Conservation (phyloP, 768 basidiomycete genomes). For the Pholiota conissans region DNA sequence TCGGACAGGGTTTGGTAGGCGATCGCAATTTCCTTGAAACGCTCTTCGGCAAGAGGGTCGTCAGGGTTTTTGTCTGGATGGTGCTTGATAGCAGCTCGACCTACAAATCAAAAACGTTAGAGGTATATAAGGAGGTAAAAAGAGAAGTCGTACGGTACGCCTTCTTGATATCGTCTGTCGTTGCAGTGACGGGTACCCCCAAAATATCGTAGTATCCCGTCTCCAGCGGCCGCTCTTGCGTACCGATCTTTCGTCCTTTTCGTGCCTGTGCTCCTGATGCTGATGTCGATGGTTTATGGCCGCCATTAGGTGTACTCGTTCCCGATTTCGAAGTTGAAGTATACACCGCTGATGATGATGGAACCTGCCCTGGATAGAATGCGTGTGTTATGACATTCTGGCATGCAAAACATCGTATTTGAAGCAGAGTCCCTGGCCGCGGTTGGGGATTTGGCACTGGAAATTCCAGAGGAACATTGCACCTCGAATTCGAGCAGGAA, state of each 20-base stretch:
- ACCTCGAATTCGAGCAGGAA: slow-evolving; percentile 52
- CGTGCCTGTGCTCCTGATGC: slow-evolving; percentile 27
- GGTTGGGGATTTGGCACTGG: slow-evolving; percentile 57
- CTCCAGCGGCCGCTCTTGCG: slow-evolving; percentile 85
- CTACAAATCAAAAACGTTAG: slow-evolving; percentile 34
- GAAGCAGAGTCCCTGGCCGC: slow-evolving; percentile 52
- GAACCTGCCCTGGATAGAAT: slow-evolving; percentile 67
- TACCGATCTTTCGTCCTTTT: slow-evolving; percentile 80
- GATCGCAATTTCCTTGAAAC: slow-evolving; percentile 90
- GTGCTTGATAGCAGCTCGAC: slow-evolving; percentile 84
- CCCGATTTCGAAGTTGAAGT: slow-evolving; percentile 17
- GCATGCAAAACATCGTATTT: slow-evolving; percentile 73
- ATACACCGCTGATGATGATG: slow-evolving; percentile 19
- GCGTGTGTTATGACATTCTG: slow-evolving; percentile 56
- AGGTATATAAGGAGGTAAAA: not conserved
- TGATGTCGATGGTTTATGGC: slow-evolving; percentile 5
- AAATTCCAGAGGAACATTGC: slow-evolving; percentile 63
- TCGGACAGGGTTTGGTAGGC: slow-evolving; percentile 89
- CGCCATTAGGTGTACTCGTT: slow-evolving; percentile 1
- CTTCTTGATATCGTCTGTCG: slow-evolving; percentile 86
- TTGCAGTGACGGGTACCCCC: slow-evolving; percentile 72
- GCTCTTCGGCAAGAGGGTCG: slow-evolving; percentile 81
- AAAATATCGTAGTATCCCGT: slow-evolving; percentile 90
- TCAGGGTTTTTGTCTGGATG: slow-evolving; percentile 93
- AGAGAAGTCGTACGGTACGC: slow-evolving; percentile 63